Evolutionary conservation across 768 basidiomycete genomes (phyloP), one percentile per base, ranked within the genome.

Genomic region (Pisolithus microcarpus): DNA sequence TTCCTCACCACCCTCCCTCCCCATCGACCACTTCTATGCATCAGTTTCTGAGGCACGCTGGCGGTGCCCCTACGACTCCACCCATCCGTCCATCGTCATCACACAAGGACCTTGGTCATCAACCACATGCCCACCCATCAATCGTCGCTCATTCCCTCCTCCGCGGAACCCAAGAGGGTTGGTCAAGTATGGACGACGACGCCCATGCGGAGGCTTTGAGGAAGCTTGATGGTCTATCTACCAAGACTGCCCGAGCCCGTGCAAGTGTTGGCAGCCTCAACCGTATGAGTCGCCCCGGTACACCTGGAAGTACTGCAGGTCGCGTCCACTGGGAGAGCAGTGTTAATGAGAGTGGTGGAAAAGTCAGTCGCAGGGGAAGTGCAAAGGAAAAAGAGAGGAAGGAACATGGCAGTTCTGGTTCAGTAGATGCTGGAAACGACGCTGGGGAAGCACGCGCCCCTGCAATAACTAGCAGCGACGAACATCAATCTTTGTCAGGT

Each of bases 21-120:
- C 91, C 91, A 18, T 91, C 91, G 2, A 82, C 89, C n/a, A 83
- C 87, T 5, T 88, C 88, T 5, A 91, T 93, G 51, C 85, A 90
- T 52, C 87, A 90, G 56, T 83, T 93, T 60, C 70, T 91, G 52
- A 77, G 80, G 49, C 79, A 84, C 51, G 69, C 77, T 4, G 66
- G 73, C 39, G 72, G 65, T 36, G 67, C 71, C n/a, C 65, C 69
- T 36, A 70, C 65, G 49, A 67, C 68, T 15, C 64, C 73, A 1
- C 67, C 68, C 1, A 64, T 65, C 43, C 65, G 55, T 13, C 64
- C 67, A 11, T 56, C 56, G 59, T 58, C 72, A 19, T 65, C 75
- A 37, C 70, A 76, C 23, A 77, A 76, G 46, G 67, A 67, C 38
- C 23, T 51, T n/a, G 75, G 77, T 45, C 69, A 65, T 28, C 54